Evolutionary conservation across 495 filamentous ascomycete species (phyloP), one percentile per base, ranked within the genome.

Genomic region (Lichenothelia convexa): DNA sequence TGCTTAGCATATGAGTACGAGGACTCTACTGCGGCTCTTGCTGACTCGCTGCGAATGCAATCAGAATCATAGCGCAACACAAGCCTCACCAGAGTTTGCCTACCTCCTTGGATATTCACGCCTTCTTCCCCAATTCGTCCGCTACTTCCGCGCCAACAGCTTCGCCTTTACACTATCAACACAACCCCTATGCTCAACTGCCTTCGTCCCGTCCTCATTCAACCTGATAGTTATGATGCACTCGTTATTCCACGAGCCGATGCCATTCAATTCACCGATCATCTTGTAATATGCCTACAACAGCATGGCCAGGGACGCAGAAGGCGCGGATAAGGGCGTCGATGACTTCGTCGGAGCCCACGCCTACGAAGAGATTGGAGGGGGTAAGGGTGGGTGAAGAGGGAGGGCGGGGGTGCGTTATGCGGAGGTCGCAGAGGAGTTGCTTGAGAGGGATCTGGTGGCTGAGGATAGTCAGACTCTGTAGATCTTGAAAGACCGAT

Each of bases 311-410:
- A 1, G 89, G 89, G 2, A 67, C 58, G 57, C 89, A 95, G 65
- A 97, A 97, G 57, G 77, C 83, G 35, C 89, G 75, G 22, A 95
- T 65, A 11, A 97, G 68, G 4, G 81, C 80, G 59, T 97, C 89
- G 56, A 97, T 93, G 30, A 79, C 84, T 61, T 97, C 89, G 57
- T 97, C 91, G 39, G 78, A 85, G 43, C 89, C 89, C 34, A 97
- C 87, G 43, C 89, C 89, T 34, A 92, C 78, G 55, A 93, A 95
- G 26, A 95, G 62, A 58, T 94, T 82, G 38, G 70, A 73, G 2
- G 87, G 80, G 8, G 64, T 71, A 27, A 95, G 68, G n/a, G 61
- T 59, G 47, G 77, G 77, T 21, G 66, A 32, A n/a, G 79, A 85
- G n/a, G n/a, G n/a, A n/a, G n/a, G n/a, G 68, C 91, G 83, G 2